Conservation (phyloP, 2,329 filamentous ascomycete genomes). For the Arachnomyces sp. region DNA sequence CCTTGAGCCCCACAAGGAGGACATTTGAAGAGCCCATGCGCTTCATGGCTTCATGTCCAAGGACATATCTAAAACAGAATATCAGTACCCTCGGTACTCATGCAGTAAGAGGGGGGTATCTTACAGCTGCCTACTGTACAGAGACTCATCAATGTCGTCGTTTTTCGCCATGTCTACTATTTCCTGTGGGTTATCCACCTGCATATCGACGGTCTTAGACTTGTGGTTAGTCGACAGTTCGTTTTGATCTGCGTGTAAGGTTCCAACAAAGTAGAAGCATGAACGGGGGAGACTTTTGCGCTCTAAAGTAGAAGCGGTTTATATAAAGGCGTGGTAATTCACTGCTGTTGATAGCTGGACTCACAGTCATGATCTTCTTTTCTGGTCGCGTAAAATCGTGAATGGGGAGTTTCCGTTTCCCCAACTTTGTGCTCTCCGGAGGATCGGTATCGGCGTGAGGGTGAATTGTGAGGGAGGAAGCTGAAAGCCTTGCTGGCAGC, state of each 20-base stretch:
- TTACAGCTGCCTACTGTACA: conserved; percentile 58
- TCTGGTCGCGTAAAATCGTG: conserved; percentile 36
- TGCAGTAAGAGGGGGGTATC: conserved; percentile 8
- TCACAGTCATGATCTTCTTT: conserved; percentile 47
- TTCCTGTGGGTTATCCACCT: conserved; percentile 51
- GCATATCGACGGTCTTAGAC: conserved; percentile 49
- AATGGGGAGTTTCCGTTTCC: conserved; percentile 14
- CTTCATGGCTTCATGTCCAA: conserved; percentile 86
- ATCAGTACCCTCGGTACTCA: conserved; percentile 6
- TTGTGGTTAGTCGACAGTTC: conserved; percentile 8
- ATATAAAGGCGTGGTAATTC: not conserved
- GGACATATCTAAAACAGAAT: conserved; percentile 45
- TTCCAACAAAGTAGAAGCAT: too few relatives aligned
- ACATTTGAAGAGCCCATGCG: conserved; percentile 96
- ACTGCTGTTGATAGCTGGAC: conserved; percentile 14
- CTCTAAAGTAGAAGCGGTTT: conserved; percentile 1
- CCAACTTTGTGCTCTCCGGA: conserved; percentile 9
- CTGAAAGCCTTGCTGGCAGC: conserved; percentile 35
- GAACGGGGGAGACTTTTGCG: too few relatives aligned
- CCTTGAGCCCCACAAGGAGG: conserved; percentile 83
- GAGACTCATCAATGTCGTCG: conserved; percentile 59
- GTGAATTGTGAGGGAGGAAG: conserved; percentile 23
- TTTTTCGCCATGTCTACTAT: conserved; percentile 54
- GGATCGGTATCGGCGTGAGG: conserved; percentile 18
- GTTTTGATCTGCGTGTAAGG: too few relatives aligned